Evolutionary conservation across 306 rosid genomes (phyloP).

Genomic region (Quercus dentata): DNA sequence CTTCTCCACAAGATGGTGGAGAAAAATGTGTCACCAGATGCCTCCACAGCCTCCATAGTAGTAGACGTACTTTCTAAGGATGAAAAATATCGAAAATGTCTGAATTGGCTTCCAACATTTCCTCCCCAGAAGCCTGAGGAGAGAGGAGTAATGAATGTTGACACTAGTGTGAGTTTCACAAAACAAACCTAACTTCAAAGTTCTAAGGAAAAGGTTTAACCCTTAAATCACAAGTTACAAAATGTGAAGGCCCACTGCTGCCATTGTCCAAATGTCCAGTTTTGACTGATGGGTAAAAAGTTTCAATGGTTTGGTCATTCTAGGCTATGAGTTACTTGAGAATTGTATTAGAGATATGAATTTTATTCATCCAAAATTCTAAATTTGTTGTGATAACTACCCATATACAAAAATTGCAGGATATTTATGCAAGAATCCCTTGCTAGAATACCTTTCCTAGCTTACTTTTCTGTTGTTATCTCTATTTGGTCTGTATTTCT

Average conservation of each 20-base stretch:
- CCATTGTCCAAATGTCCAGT: neutral
- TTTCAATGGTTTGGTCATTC: neutral
- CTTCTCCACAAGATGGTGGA: slow-evolving; percentile 40
- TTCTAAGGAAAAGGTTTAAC: neutral
- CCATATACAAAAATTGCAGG: neutral
- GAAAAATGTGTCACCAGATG: slow-evolving; percentile 38
- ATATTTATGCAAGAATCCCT: neutral
- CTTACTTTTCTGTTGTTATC: neutral
- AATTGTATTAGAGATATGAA: neutral
- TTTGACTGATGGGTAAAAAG: neutral
- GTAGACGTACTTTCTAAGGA: slow-evolving; percentile 32
- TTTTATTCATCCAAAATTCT: neutral
- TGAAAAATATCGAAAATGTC: slow-evolving; percentile 25
- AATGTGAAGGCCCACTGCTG: neutral
- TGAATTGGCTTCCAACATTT: slow-evolving; percentile 45
- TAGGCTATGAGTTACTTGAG: neutral
- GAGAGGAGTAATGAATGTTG: slow-evolving; percentile 1
- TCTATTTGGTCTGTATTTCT: neutral
- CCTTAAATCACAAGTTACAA: slow-evolving; percentile 3
- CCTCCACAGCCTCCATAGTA: slow-evolving; percentile 26
- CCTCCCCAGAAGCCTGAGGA: neutral
- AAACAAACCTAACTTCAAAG: neutral
- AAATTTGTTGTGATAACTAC: neutral
- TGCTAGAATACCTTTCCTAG: neutral
- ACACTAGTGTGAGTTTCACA: neutral